A percentile compares a stretch with the other conserved stretches of the same genome.
These are phyloP conservation scores for Saccharomycopsis javanensis DNA, from an alignment of 805 yeast genomes.

Conservation along the genomic window DNA sequence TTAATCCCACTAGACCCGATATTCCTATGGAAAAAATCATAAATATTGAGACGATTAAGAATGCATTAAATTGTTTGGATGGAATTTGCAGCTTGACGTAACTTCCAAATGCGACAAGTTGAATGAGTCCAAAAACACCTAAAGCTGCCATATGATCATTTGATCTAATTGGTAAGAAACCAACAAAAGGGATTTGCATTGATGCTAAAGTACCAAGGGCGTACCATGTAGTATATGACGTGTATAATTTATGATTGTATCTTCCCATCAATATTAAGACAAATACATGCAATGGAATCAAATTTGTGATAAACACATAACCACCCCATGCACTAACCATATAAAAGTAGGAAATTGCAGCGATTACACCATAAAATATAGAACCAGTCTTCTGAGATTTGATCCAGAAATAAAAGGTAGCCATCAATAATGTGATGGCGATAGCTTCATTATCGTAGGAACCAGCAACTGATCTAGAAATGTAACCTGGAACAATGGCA, in stretches of 20 bases:
- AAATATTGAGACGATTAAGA: slow-evolving; percentile 50
- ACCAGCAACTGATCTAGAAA: slow-evolving; percentile 97
- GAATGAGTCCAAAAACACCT: slow-evolving; percentile 93
- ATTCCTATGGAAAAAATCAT: slow-evolving; percentile 55
- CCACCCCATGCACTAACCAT: slow-evolving; percentile 99
- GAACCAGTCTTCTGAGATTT: slow-evolving; percentile 89
- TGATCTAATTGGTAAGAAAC: slow-evolving; percentile 91
- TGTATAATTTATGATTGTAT: slow-evolving; percentile 69
- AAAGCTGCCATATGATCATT: slow-evolving; percentile 98
- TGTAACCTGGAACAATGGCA: slow-evolving; percentile 98
- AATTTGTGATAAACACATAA: slow-evolving; percentile 94
- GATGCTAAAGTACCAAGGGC: slow-evolving; percentile 95
- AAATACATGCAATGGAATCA: slow-evolving; percentile 92
- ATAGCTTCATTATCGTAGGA: slow-evolving; percentile 98
- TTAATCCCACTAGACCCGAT: slow-evolving; percentile 63
- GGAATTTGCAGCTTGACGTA: slow-evolving; percentile 70
- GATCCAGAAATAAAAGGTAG: slow-evolving; percentile 93
- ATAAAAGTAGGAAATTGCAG: slow-evolving; percentile 88
- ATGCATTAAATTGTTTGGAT: slow-evolving; percentile 55
- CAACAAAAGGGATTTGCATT: slow-evolving; percentile 99
- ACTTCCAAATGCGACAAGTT: slow-evolving; percentile 77
- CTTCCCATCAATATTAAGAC: slow-evolving; percentile 91
- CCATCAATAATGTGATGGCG: slow-evolving; percentile 92
- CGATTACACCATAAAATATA: slow-evolving; percentile 67
- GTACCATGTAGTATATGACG: slow-evolving; percentile 95